These are phyloP conservation scores for Colletotrichum sp. DNA, from an alignment of 2,329 filamentous ascomycete genomes.

Conservation along the genomic window DNA sequence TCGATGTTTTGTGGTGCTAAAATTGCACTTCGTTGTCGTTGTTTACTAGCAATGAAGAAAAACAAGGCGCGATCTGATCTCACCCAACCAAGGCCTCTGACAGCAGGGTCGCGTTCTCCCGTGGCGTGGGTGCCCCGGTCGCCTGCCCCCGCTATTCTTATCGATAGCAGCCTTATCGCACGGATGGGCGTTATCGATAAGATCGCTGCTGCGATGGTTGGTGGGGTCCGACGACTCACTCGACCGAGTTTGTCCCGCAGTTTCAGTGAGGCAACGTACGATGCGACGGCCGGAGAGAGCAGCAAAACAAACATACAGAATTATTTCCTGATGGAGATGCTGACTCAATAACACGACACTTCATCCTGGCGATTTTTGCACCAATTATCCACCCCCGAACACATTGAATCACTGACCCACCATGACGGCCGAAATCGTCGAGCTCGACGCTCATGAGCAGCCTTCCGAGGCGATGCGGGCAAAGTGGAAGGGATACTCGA, in stretches of 20 bases:
- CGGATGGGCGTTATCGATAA: constrained; percentile 8
- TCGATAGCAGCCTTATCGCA: constrained; percentile 7
- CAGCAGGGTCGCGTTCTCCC: constrained; percentile 9
- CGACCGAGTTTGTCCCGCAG: constrained; percentile 5
- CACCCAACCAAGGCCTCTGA: constrained; percentile 16
- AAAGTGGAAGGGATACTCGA: constrained; percentile 78
- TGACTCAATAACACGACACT: background rate
- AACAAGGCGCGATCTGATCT: constrained; percentile 24
- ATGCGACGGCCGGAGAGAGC: background rate
- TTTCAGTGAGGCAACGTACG: background rate
- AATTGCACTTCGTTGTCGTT: constrained; percentile 22
- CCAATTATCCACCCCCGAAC: background rate
- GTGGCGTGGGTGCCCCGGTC: constrained; percentile 15
- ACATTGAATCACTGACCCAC: background rate
- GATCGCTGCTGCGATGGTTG: background rate
- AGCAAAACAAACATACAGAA: background rate
- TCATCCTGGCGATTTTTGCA: fast-evolving
- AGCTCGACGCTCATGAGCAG: constrained; percentile 78
- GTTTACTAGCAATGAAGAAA: constrained; percentile 24
- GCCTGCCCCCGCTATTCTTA: background rate
- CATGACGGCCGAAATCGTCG: constrained; percentile 49
- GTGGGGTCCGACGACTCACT: constrained; percentile 13
- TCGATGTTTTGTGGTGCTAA: constrained; percentile 23
- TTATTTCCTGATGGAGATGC: background rate
- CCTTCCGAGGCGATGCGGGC: constrained; percentile 74